phyloP scores from a whole-genome alignment of 768 basidiomycete genomes.

The Mycena alexandri region DNA sequence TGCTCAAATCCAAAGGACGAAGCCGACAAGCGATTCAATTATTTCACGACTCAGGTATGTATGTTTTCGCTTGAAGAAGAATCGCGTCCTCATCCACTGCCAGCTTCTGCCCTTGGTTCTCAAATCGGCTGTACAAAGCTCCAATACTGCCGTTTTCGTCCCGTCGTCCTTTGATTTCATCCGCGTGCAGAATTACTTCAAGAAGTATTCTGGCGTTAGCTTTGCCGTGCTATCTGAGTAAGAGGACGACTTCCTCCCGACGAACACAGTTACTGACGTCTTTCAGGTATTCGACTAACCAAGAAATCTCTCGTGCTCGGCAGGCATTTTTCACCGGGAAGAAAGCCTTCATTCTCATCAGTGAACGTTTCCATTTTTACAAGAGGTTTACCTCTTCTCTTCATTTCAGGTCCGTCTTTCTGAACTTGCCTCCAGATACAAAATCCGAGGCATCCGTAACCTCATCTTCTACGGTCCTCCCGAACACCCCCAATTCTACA shows the following conservation, averaged over 20 bases:
- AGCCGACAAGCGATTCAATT: conserved; percentile 86
- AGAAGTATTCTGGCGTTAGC: conserved; percentile 75
- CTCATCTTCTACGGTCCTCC: conserved; percentile 95
- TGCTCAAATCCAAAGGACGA: conserved; percentile 79
- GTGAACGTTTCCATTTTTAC: conserved; percentile 99
- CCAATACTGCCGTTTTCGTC: conserved; percentile 89
- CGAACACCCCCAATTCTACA: conserved; percentile 91
- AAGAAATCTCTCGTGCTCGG: conserved; percentile 94
- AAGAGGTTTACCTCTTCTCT: conserved; percentile 65
- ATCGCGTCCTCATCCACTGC: conserved; percentile 2
- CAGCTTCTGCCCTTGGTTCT: conserved; percentile 86
- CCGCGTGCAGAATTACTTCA: conserved; percentile 88
- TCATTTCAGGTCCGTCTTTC: neutral
- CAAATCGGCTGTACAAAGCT: conserved; percentile 94
- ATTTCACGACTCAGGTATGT: conserved; percentile 86
- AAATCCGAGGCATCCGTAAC: conserved; percentile 92
- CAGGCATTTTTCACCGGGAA: conserved; percentile 93
- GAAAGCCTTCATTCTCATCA: conserved; percentile 89
- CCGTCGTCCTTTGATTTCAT: conserved; percentile 98
- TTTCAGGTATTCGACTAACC: conserved; percentile 88
- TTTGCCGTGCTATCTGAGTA: conserved; percentile 94
- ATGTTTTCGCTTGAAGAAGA: neutral
- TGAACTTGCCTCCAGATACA: conserved; percentile 70
- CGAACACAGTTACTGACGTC: conserved; percentile 13
- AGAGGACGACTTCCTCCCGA: conserved; percentile 38